These are phyloP conservation scores for Ustilago tritici DNA, from an alignment of 1,284 basidiomycete genomes.

Conservation along the genomic window DNA sequence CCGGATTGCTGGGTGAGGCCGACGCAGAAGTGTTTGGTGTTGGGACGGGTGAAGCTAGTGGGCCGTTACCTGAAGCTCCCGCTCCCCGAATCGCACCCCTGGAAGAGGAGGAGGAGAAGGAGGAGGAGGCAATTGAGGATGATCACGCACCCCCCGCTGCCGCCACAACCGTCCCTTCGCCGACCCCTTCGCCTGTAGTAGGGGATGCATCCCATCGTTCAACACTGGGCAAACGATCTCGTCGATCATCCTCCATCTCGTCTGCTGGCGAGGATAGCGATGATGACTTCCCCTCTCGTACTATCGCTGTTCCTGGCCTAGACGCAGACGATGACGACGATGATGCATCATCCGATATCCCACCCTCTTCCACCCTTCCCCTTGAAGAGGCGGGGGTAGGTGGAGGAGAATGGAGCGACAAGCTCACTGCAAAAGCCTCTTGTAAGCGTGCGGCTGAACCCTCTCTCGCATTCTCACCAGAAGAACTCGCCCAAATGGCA, in stretches of 20 bases:
- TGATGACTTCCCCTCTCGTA: slow-evolving; percentile 5
- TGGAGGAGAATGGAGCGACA: slow-evolving; percentile 26
- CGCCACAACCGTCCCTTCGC: neutral
- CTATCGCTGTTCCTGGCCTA: slow-evolving; percentile 21
- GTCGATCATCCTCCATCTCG: slow-evolving; percentile 13
- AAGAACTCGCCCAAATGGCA: slow-evolving; percentile 43
- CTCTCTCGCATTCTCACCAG: slow-evolving; percentile 29
- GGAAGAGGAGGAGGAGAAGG: slow-evolving; percentile 9
- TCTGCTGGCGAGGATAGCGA: slow-evolving; percentile 19
- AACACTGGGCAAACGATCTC: slow-evolving; percentile 40
- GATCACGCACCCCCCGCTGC: slow-evolving; percentile 14
- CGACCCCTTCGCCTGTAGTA: neutral
- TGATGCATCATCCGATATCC: slow-evolving; percentile 9
- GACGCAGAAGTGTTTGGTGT: slow-evolving; percentile 64
- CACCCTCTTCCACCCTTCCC: neutral
- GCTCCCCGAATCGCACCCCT: slow-evolving; percentile 17
- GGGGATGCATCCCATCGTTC: slow-evolving; percentile 32
- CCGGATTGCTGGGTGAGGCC: slow-evolving; percentile 65
- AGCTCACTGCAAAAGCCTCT: slow-evolving; percentile 24
- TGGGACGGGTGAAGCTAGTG: slow-evolving; percentile 26
- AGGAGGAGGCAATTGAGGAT: slow-evolving; percentile 27
- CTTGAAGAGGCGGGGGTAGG: neutral
- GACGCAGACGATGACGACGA: slow-evolving; percentile 11
- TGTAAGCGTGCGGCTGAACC: slow-evolving; percentile 36
- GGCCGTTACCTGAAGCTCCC: slow-evolving; percentile 18